Percentiles rank a stretch among this genome's conserved stretches.
Conservation (phyloP, 257 asterid genomes). For the Capsicum pubescens region DNA sequence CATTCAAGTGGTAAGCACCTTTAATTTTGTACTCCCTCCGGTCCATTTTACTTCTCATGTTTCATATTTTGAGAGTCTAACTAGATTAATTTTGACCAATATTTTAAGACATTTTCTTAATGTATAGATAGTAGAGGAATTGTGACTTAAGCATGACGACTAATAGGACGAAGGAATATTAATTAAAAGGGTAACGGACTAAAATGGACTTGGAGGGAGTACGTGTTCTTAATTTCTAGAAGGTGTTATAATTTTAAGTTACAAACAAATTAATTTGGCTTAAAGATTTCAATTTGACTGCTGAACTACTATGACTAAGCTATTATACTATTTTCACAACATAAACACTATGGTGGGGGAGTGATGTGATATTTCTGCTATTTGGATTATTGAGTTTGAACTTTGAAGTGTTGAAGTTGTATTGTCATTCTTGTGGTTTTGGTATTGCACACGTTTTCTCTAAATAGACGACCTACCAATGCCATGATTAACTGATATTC, state of each 20-base stretch:
- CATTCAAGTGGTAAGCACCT: slow-evolving; percentile 77
- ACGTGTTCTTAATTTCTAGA: not conserved
- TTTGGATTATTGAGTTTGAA: not conserved
- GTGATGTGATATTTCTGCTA: slow-evolving; percentile 11
- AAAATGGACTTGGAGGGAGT: too few species aligned
- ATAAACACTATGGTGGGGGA: not conserved
- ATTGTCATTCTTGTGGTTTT: slow-evolving; percentile 21
- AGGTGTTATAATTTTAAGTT: not conserved
- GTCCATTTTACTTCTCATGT: too few species aligned
- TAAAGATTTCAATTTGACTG: not conserved
- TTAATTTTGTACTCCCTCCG: too few species aligned
- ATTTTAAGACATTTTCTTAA: too few species aligned
- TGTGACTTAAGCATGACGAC: too few species aligned
- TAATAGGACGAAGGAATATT: too few species aligned
- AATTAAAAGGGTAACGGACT: too few species aligned
- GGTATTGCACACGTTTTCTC: not conserved
- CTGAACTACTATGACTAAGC: not conserved
- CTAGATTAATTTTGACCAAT: too few species aligned
- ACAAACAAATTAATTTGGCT: not conserved
- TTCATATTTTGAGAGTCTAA: too few species aligned
- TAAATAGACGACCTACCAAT: not conserved
- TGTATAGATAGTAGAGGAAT: too few species aligned
- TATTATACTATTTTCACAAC: not conserved
- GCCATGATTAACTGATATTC: not conserved
- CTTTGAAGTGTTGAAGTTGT: slow-evolving; percentile 3